Evolutionary conservation across 2,329 filamentous ascomycete species (phyloP).

Genomic region (Colletotrichum neosansevieriae): DNA sequence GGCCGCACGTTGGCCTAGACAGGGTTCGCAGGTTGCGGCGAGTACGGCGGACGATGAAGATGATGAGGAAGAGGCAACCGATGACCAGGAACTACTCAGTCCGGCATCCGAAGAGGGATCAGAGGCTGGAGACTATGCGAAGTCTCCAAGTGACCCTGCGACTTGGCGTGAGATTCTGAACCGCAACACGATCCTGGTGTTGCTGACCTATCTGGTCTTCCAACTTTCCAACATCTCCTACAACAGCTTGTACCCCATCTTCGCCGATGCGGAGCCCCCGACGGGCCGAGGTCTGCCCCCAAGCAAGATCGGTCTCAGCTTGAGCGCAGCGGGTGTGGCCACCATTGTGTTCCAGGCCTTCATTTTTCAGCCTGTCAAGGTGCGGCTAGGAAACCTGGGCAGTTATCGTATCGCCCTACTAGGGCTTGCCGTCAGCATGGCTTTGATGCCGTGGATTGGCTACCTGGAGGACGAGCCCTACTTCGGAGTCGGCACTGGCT

Average conservation of each 20-base stretch:
- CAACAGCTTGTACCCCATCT: constrained; percentile 95
- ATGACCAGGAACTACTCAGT: constrained; percentile 43
- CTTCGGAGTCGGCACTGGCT: constrained; percentile 71
- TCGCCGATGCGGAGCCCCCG: constrained; percentile 80
- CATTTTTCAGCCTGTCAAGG: constrained; percentile 82
- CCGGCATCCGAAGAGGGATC: constrained; percentile 54
- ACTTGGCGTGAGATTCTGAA: constrained; percentile 74
- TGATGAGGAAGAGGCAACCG: constrained; percentile 40
- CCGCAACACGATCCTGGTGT: constrained; percentile 82
- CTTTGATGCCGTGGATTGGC: constrained; percentile 90
- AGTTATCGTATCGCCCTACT: constrained; percentile 85
- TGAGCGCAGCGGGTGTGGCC: constrained; percentile 85
- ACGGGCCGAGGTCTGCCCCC: constrained; percentile 82
- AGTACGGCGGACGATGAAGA: constrained; percentile 45
- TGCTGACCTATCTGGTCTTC: constrained; percentile 91
- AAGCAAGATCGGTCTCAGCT: constrained; percentile 83
- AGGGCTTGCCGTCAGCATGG: constrained; percentile 84
- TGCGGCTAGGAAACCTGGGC: constrained; percentile 84
- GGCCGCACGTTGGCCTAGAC: constrained; percentile 54
- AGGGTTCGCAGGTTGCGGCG: constrained; percentile 38
- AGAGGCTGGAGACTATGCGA: constrained; percentile 61
- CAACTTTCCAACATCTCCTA: constrained; percentile 95
- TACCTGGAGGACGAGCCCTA: constrained; percentile 73
- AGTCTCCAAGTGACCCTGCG: constrained; percentile 64
- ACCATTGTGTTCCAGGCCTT: constrained; percentile 93